These are phyloP conservation scores for Triticum monococcum DNA, from an alignment of 176 grass and related monocot species.

Conservation along the genomic window DNA sequence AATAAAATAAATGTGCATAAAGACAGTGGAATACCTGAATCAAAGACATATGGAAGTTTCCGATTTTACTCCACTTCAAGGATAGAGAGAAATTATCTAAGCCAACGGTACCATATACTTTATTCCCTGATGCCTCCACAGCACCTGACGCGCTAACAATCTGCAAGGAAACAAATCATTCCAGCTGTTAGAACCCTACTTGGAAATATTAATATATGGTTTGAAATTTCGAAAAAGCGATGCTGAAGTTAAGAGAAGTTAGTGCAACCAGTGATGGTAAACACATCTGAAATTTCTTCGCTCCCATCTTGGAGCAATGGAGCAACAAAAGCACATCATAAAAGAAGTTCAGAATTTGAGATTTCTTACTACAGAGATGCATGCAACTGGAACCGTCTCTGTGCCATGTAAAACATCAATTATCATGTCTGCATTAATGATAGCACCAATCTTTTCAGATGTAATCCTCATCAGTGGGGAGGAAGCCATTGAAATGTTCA, in stretches of 20 bases:
- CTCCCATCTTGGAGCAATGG: background rate
- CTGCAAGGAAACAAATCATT: conserved; percentile 41
- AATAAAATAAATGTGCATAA: background rate
- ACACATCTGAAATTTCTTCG: background rate
- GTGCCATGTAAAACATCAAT: conserved; percentile 69
- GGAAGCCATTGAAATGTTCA: conserved; percentile 91
- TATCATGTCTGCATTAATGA: conserved; percentile 67
- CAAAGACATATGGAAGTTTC: conserved; percentile 83
- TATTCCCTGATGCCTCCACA: conserved; percentile 62
- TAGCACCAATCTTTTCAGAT: conserved; percentile 61
- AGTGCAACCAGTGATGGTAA: conserved; percentile 1
- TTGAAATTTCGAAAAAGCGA: background rate
- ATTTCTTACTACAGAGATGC: conserved; percentile 80
- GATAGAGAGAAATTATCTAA: conserved; percentile 74
- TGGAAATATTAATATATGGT: background rate
- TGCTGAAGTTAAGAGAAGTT: background rate
- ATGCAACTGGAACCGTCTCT: conserved; percentile 75
- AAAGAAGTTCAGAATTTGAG: background rate
- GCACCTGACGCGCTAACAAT: conserved; percentile 68
- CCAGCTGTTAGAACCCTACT: background rate
- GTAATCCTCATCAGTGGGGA: conserved; percentile 64
- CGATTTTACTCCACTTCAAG: conserved; percentile 87
- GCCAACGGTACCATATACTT: conserved; percentile 62
- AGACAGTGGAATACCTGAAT: conserved; percentile 60
- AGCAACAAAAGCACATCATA: background rate